Evolutionary conservation across 2,329 filamentous ascomycete species (phyloP), one percentile per base, ranked within the genome.

Genomic region (Ceratocystis huliohia): DNA sequence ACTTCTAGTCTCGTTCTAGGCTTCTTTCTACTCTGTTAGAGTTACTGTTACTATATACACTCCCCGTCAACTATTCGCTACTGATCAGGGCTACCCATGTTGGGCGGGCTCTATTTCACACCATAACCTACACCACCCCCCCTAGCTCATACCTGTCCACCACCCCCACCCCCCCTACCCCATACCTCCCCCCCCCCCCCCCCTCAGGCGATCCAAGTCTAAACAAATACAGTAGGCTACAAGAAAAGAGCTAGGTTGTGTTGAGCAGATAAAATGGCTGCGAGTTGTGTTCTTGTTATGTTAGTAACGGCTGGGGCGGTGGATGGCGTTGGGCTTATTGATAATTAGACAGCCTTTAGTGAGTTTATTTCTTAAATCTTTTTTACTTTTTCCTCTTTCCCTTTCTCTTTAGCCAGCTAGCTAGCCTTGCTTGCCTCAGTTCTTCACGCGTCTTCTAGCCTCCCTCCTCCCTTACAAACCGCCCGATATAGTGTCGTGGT

Each of bases 1-100:
- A 15, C 10, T 57, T 57, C 50, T 57, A 57, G 50, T 17, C 50
- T 30, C 28, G 50, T 57, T 57, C 50, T 57, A 57, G 50, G 15
- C 50, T 57, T 57, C 50, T 50, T 57, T 57, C 20, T 57, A 28
- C 2, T 22, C 15, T 57, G 25, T 57, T 37, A 37, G 33, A 37
- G 33, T 37, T 50, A 17, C 7, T 20, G n/a, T 50, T n/a, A 22
- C 3, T 50, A 50, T 17, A 5, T 50, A 50, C 22, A 50, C 46
- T 6, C 46, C 17, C 30, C 5, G 0, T 30, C 6, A 30, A 30
- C 28, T 30, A 17, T 1, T 48, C 13, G 6, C 5, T 17, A 17
- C 45, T 6, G 13, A 17, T n/a, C 17, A 48, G 20, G 45, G 20
- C 45, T 5, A 30, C 30, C 30, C 30, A 10, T 37, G 33, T 4